Evolutionary conservation across 2,329 filamentous ascomycete genomes (phyloP).

Genomic region (Paecilomyces fulvus): DNA sequence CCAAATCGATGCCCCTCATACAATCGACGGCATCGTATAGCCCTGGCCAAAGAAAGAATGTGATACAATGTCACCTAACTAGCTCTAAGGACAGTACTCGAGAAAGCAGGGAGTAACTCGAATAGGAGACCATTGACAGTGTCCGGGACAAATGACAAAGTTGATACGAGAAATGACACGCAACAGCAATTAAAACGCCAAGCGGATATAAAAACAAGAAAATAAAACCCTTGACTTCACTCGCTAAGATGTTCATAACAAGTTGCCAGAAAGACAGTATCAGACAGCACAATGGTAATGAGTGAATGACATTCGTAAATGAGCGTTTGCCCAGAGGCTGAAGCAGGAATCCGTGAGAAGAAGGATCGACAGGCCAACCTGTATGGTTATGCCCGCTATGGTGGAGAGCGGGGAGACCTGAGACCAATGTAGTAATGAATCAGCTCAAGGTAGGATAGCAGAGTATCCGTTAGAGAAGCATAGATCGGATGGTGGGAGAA

Average conservation of each 20-base stretch:
- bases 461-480: not conserved
- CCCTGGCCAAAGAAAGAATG: not conserved
- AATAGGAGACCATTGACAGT: not conserved
- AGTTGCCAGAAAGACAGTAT: slow-evolving; percentile 11
- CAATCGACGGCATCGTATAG: not conserved
- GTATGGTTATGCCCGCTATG: not conserved
- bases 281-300: slow-evolving; percentile 6
- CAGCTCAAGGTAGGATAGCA: not conserved
- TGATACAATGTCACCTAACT: not conserved
- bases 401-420: not conserved
- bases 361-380: not conserved
- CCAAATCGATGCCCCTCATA: not conserved
- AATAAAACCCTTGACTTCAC: slow-evolving; percentile 20
- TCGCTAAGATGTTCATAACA: slow-evolving; percentile 23
- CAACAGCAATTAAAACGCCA: slow-evolving; percentile 2
- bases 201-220: slow-evolving; percentile 4
- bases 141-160: not conserved
- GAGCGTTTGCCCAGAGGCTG: not conserved
- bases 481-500: not conserved
- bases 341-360: not conserved
- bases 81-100: not conserved
- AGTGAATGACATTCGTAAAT: not conserved
- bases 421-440: not conserved
- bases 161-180: slow-evolving; percentile 1
- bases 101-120: not conserved